Percentiles rank a stretch among this genome's conserved stretches.
phyloP scores from a whole-genome alignment of 2,329 filamentous ascomycete species.

The Colletotrichum chrysophilum region DNA sequence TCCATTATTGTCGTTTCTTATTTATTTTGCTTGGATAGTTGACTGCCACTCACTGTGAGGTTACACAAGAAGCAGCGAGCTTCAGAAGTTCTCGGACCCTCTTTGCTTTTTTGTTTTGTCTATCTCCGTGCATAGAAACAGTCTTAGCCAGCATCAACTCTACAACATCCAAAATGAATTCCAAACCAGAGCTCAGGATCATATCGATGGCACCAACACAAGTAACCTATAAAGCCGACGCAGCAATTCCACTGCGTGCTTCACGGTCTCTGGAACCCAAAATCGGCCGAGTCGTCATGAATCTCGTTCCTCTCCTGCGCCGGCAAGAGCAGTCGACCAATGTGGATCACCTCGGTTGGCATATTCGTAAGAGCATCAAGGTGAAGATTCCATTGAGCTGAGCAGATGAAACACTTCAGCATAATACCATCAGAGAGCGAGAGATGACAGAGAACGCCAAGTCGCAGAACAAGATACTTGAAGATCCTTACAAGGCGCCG shows the following conservation, averaged over 20 bases:
- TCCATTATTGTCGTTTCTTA: too few species aligned
- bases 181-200: not conserved
- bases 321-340: not conserved
- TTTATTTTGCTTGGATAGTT: not conserved
- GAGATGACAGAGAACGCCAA: not conserved
- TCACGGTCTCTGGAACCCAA: not conserved
- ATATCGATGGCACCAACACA: not conserved
- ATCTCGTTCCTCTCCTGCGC: not conserved
- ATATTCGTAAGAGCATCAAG: not conserved
- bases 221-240: fast-evolving
- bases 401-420: not conserved
- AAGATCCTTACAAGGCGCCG: not conserved
- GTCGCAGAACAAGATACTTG: fast-evolving
- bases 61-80: not conserved
- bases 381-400: fast-evolving
- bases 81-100: fast-evolving
- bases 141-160: not conserved
- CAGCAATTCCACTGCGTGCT: fast-evolving
- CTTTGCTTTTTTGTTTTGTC: fast-evolving
- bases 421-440: not conserved
- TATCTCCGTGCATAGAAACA: not conserved
- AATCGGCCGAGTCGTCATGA: not conserved
- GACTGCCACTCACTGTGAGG: fast-evolving
- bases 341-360: not conserved
- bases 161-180: too few species aligned